Evolutionary conservation across 441 rosid genomes (phyloP).

Genomic region (Erodium texanum): DNA sequence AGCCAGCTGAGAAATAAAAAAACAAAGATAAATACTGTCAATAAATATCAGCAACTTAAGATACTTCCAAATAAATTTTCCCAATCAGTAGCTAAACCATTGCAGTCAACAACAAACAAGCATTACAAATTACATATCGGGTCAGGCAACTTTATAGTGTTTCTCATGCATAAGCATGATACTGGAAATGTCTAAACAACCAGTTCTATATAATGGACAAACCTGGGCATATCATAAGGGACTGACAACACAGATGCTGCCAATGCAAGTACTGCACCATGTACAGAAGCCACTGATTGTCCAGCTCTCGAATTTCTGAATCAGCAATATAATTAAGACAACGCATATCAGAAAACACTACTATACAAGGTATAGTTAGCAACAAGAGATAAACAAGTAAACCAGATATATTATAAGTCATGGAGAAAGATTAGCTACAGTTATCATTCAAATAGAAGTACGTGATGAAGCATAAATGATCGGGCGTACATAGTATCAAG

Average conservation of each 20-base stretch:
- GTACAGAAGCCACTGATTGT: conserved; percentile 55
- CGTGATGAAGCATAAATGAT: no score
- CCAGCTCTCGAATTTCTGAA: conserved; percentile 48
- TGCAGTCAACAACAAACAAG: no score
- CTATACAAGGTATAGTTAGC: neutral
- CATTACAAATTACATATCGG: neutral
- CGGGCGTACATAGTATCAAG: no score
- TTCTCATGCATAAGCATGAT: neutral
- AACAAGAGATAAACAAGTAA: conserved; percentile 1
- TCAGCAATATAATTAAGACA: conserved; percentile 12
- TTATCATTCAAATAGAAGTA: no score
- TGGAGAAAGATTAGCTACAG: neutral
- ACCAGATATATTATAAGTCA: neutral
- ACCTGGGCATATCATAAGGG: conserved; percentile 99
- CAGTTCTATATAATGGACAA: conserved; percentile 13
- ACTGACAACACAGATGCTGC: conserved; percentile 93
- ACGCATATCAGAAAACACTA: conserved; percentile 2
- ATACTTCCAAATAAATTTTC: neutral
- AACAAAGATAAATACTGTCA: neutral
- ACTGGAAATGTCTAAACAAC: neutral
- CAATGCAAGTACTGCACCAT: conserved; percentile 95
- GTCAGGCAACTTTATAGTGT: neutral
- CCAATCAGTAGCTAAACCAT: neutral
- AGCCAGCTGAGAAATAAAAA: conserved; percentile 59
- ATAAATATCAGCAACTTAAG: neutral